Percentiles rank a stretch among this genome's conserved stretches.
Conservation (phyloP, 192 early-diverging fungal genomes). For the Podochytrium sp. region DNA sequence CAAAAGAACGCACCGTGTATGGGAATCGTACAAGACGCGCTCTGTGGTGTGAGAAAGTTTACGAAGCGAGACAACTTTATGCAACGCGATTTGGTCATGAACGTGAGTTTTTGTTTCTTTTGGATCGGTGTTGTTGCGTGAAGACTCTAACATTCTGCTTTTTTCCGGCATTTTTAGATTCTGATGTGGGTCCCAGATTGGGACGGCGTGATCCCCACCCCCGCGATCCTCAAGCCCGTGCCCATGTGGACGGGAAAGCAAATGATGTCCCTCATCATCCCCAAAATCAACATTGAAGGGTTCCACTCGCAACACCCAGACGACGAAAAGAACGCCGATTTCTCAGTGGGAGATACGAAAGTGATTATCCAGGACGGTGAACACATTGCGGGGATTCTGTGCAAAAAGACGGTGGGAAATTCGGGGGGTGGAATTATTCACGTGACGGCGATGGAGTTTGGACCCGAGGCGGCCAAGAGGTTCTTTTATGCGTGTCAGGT, state of each 20-base stretch:
- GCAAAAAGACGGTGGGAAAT: slow-evolving; percentile 92
- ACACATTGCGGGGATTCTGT: slow-evolving; percentile 90
- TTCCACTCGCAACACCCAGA: slow-evolving; percentile 81
- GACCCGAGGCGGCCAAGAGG: slow-evolving; percentile 79
- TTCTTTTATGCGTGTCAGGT: slow-evolving; percentile 93
- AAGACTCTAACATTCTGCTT: too few relatives aligned
- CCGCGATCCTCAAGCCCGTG: slow-evolving; percentile 93
- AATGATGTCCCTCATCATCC: slow-evolving; percentile 89
- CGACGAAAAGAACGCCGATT: slow-evolving; percentile 53
- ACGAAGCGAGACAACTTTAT: slow-evolving; percentile 93
- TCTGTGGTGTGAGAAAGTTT: slow-evolving; percentile 94
- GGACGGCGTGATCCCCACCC: slow-evolving; percentile 91
- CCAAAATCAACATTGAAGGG: slow-evolving; percentile 88
- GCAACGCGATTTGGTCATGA: slow-evolving; percentile 88
- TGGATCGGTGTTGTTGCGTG: too few relatives aligned
- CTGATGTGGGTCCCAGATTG: slow-evolving; percentile 95
- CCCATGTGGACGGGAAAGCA: slow-evolving; percentile 99
- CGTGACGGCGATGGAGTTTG: slow-evolving; percentile 92
- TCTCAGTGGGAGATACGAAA: slow-evolving; percentile 86
- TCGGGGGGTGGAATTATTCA: slow-evolving; percentile 88
- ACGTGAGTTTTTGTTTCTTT: too few relatives aligned
- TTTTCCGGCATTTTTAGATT: too few relatives aligned
- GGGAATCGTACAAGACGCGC: slow-evolving; percentile 99
- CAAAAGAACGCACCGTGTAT: slow-evolving; percentile 98
- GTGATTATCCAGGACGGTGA: slow-evolving; percentile 93